These are phyloP conservation scores for Tulasnella sp. DNA, from an alignment of 768 basidiomycete genomes.

Conservation along the genomic window DNA sequence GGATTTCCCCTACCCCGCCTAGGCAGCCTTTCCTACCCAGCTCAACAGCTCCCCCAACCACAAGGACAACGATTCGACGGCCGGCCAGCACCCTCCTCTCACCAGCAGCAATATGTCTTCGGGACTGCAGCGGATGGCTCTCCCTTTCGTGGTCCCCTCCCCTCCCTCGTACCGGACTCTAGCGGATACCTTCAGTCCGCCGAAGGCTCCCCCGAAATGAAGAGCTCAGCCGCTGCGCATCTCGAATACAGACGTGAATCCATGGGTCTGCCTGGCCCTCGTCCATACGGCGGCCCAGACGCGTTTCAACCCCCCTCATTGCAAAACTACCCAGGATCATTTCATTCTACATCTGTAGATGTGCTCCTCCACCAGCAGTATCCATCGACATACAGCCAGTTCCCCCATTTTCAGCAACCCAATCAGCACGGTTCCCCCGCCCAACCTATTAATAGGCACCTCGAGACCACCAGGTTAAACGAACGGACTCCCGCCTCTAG, in stretches of 20 bases:
- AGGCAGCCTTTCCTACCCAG: not conserved
- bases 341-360: too few species aligned
- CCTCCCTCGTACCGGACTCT: not conserved
- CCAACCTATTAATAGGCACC: not conserved
- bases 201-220: not conserved
- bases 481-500: not conserved
- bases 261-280: not conserved
- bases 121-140: not conserved
- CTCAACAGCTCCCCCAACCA: not conserved
- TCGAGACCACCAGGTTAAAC: not conserved
- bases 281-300: not conserved
- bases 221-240: not conserved
- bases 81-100: not conserved
- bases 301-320: too few species aligned
- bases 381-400: not conserved
- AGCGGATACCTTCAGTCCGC: not conserved
- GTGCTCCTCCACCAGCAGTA: not conserved
- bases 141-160: not conserved
- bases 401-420: not conserved
- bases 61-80: not conserved
- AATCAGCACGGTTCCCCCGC: not conserved
- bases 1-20: not conserved
- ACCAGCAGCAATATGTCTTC: not conserved
- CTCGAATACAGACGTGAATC: not conserved
- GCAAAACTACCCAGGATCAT: too few species aligned